Evolutionary conservation across 2,329 filamentous ascomycete genomes (phyloP), one percentile per base, ranked within the genome.

Genomic region (Aspergillus calidoustus): DNA sequence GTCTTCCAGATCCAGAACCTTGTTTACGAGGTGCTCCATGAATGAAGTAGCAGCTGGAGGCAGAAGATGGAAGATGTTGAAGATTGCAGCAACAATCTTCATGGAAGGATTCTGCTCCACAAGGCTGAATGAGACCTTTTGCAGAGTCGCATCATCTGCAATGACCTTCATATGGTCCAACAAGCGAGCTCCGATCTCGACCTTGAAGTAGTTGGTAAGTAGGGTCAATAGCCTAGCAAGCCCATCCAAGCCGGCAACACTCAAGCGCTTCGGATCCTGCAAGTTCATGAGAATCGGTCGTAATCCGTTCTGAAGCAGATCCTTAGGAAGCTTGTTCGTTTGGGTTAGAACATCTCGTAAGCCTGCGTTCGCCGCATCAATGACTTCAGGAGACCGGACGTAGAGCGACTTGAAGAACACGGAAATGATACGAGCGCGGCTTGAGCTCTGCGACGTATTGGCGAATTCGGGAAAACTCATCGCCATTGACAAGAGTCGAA

Each of bases 331-430:
- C 74, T 98, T 97, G 70, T 91, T 92, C 0, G 91, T 96, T 60
- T 95, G 91, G 2, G 90, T 89, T 6, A 99, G 84, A 8, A 98
- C 93, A 25, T 91, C 91, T 70, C 92, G 93, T 61, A 99, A 78
- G 3, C 94, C 94, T 64, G 92, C 89, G 72, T 97, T 97, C 7
- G 96, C 95, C 4, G 95, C 94, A 61, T 95, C 91, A 57, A 97
- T 96, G 2, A 96, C 96, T 46, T 93, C 91, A 51, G 91, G 89
- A 3, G 93, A 96, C 72, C 96, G 93, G 0, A 92, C 94, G 76
- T 99, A 99, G 1, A 99, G 83, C 43, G 92, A 96, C 73, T 97
- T 98, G 85, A 99, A 99, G 80, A 99, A 99, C 1, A 98, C 93
- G 0, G 91, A 89, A 19, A 99, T 93, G 52, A 98, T 96, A 49